Conservation (phyloP, 116 monocot species). For the Trichopus zeylanicus region DNA sequence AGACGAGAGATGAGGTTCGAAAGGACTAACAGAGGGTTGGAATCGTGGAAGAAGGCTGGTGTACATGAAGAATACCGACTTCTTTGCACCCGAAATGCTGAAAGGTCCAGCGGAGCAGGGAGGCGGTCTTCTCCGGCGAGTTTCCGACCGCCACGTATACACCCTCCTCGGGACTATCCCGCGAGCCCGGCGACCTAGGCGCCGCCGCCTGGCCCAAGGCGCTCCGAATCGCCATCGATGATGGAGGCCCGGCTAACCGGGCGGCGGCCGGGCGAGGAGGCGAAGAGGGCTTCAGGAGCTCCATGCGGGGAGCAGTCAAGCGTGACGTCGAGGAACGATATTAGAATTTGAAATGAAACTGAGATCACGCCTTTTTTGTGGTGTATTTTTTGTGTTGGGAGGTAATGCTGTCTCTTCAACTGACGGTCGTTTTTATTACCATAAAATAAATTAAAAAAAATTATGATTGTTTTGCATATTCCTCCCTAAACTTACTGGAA, state of each 20-base stretch:
- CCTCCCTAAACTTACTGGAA: too few relatives aligned
- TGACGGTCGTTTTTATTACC: too few relatives aligned
- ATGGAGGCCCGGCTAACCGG: background rate
- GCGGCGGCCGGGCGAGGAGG: conserved; percentile 18
- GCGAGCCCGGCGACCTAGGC: background rate
- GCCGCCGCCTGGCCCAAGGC: background rate
- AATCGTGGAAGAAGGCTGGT: conserved; percentile 62
- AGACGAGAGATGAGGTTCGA: background rate
- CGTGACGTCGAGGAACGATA: too few relatives aligned
- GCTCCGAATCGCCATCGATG: background rate
- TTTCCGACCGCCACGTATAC: conserved; percentile 70
- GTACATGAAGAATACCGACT: conserved; percentile 58
- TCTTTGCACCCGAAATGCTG: conserved; percentile 40
- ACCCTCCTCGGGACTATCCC: background rate
- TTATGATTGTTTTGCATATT: too few relatives aligned
- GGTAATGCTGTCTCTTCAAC: too few relatives aligned
- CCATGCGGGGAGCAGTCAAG: conserved; percentile 28
- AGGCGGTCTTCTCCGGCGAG: conserved; percentile 61
- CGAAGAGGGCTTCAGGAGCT: conserved; percentile 32
- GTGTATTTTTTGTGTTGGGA: too few relatives aligned
- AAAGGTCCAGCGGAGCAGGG: conserved; percentile 53
- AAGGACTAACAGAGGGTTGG: conserved; percentile 58
- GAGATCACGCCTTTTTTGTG: too few relatives aligned
- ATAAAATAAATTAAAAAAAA: too few relatives aligned
- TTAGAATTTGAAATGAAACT: too few relatives aligned